A percentile compares a stretch with the other conserved stretches of the same genome.
Evolutionary conservation across 2,329 filamentous ascomycete genomes (phyloP).

Genomic region (Scortechinia acanthostroma): DNA sequence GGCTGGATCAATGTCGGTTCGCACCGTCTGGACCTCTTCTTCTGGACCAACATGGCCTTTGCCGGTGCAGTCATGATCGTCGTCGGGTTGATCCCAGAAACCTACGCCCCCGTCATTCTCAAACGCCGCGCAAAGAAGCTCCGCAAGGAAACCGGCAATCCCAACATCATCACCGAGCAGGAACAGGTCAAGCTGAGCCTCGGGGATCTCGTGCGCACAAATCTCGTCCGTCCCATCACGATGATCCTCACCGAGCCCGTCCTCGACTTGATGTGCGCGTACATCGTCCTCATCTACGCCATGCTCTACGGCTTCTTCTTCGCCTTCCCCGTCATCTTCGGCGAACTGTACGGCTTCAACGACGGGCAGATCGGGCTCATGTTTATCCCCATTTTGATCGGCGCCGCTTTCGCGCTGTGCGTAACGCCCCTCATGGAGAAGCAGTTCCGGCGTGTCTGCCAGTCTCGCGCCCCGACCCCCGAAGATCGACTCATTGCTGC

Average conservation of each 20-base stretch:
- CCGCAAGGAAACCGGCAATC: constrained; percentile 19
- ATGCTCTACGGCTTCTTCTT: constrained; percentile 2
- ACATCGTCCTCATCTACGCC: constrained; percentile 2
- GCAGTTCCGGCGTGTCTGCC: not conserved
- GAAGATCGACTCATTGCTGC: constrained; percentile 1
- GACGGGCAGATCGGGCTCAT: constrained; percentile 21
- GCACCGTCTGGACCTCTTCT: constrained; percentile 16
- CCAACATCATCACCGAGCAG: constrained; percentile 19
- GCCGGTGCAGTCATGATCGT: constrained; percentile 3
- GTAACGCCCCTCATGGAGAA: constrained; percentile 12
- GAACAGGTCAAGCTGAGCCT: constrained; percentile 13
- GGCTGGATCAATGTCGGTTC: constrained; percentile 9
- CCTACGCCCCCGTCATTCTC: constrained; percentile 20
- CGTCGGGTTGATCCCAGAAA: constrained; percentile 16
- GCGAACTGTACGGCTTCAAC: constrained; percentile 11
- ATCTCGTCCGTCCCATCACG: constrained; percentile 5
- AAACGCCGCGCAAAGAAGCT: constrained; percentile 18
- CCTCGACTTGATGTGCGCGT: constrained; percentile 6
- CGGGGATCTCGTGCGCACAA: constrained; percentile 10
- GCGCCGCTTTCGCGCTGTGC: constrained; percentile 17
- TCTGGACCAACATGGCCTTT: constrained; percentile 21
- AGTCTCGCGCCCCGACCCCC: not conserved
- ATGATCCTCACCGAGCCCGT: constrained; percentile 1
- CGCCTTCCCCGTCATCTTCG: not conserved
- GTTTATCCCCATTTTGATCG: constrained; percentile 21